Evolutionary conservation across 2,329 filamentous ascomycete species (phyloP).

Genomic region (Trichoderma aggressivum): DNA sequence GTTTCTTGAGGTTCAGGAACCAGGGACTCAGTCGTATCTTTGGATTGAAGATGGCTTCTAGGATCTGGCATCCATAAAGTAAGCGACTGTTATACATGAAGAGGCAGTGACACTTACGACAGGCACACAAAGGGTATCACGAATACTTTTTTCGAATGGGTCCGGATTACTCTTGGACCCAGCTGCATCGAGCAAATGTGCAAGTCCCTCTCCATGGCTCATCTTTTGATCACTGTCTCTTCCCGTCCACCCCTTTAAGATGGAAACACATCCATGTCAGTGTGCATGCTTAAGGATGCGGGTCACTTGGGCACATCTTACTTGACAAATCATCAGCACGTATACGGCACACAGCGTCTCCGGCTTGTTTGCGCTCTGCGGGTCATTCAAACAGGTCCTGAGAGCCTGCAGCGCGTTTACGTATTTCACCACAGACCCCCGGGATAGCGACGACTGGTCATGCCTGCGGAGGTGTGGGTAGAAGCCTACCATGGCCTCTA

Average conservation of each 20-base stretch:
- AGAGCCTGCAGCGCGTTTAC: conserved; percentile 31
- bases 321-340: conserved; percentile 36
- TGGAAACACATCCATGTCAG: not conserved
- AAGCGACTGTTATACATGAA: not conserved
- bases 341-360: conserved; percentile 39
- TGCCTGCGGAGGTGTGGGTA: conserved; percentile 26
- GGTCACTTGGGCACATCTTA: conserved; percentile 18
- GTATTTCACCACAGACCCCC: conserved; percentile 28
- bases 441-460: conserved; percentile 23
- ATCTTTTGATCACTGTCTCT: conserved; percentile 25
- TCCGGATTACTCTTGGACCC: conserved; percentile 26
- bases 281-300: not conserved
- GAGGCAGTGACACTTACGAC: conserved; percentile 27
- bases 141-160: conserved; percentile 29
- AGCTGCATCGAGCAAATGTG: conserved; percentile 31
- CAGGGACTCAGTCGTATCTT: conserved; percentile 26
- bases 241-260: conserved; percentile 31
- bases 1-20: conserved; percentile 19
- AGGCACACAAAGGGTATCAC: conserved; percentile 31
- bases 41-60: conserved; percentile 33
- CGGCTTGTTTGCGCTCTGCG: conserved; percentile 26
- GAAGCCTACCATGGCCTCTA: conserved; percentile 30
- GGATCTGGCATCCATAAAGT: conserved; percentile 24
- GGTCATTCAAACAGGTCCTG: conserved; percentile 28
- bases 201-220: conserved; percentile 34